Evolutionary conservation across 1,284 basidiomycete species (phyloP).

Genomic region (Puccinia polysora): DNA sequence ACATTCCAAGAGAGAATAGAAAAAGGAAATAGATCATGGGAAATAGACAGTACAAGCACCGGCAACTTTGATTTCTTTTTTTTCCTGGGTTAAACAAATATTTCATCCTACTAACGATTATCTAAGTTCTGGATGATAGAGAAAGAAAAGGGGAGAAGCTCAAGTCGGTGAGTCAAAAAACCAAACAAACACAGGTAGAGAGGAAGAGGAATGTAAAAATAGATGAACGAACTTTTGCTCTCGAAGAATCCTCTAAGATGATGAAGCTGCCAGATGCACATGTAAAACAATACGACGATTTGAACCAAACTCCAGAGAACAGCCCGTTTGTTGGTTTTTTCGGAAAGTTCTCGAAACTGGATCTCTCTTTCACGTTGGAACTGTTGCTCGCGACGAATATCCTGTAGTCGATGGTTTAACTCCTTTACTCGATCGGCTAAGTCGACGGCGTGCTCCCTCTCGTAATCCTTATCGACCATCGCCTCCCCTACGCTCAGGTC

Average conservation of each 20-base stretch:
- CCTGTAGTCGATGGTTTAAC: conserved; percentile 84
- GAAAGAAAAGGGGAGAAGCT: conserved; percentile 63
- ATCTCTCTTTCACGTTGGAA: conserved; percentile 90
- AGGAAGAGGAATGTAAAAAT: conserved; percentile 33
- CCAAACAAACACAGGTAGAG: conserved; percentile 44
- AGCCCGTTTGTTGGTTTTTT: conserved; percentile 78
- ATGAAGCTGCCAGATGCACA: conserved; percentile 86
- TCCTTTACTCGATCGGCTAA: conserved; percentile 81
- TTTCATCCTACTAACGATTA: conserved; percentile 55
- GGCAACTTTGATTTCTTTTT: not conserved
- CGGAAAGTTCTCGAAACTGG: conserved; percentile 82
- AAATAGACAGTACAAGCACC: conserved; percentile 55
- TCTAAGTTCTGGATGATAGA: conserved; percentile 78
- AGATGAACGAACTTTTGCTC: conserved; percentile 43
- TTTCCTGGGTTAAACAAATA: conserved; percentile 50
- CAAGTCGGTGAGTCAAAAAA: conserved; percentile 7
- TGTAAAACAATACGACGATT: conserved; percentile 73
- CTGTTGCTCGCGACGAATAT: conserved; percentile 90
- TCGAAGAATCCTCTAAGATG: conserved; percentile 65
- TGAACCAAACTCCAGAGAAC: conserved; percentile 90
- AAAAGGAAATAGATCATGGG: conserved; percentile 67
- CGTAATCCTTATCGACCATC: conserved; percentile 64
- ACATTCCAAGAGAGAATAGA: conserved; percentile 55
- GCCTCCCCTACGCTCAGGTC: conserved; percentile 85
- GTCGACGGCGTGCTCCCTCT: conserved; percentile 76